Percentiles rank a stretch among this genome's conserved stretches.
phyloP scores from a whole-genome alignment of 2,329 filamentous ascomycete species.

The Metarhizium sp. region DNA sequence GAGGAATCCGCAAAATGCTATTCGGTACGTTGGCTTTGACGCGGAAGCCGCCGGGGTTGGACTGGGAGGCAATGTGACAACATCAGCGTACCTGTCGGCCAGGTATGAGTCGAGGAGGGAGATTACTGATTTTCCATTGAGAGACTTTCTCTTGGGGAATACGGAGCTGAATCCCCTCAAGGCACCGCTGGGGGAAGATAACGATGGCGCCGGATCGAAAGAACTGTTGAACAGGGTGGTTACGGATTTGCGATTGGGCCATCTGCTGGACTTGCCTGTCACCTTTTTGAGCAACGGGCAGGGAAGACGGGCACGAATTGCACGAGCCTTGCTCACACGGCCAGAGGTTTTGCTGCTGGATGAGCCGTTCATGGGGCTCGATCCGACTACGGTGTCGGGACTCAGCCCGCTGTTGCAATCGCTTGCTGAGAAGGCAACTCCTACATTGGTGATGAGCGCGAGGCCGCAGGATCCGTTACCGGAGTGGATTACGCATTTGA shows the following conservation, averaged over 20 bases:
- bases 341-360: constrained; percentile 82
- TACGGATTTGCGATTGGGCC: constrained; percentile 56
- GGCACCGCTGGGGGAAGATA: constrained; percentile 26
- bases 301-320: constrained; percentile 77
- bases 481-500: constrained; percentile 79
- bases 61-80: constrained; percentile 43
- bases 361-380: constrained; percentile 93
- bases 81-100: constrained; percentile 78
- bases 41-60: constrained; percentile 51
- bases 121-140: constrained; percentile 76
- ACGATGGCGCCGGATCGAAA: constrained; percentile 37
- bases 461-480: constrained; percentile 82
- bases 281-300: constrained; percentile 91
- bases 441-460: constrained; percentile 67
- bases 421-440: constrained; percentile 56
- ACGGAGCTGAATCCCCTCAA: constrained; percentile 69
- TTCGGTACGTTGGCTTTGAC: constrained; percentile 88
- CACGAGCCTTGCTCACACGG: constrained; percentile 66
- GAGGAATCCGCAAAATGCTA: constrained; percentile 54
- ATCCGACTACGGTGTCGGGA: constrained; percentile 67
- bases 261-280: constrained; percentile 71
- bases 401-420: constrained; percentile 62
- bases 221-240: constrained; percentile 53
- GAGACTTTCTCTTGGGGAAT: constrained; percentile 72
- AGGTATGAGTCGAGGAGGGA: constrained; percentile 85